These are phyloP conservation scores for Nymphaea thermarum DNA, from an alignment of 164 flowering plant species.

Conservation along the genomic window DNA sequence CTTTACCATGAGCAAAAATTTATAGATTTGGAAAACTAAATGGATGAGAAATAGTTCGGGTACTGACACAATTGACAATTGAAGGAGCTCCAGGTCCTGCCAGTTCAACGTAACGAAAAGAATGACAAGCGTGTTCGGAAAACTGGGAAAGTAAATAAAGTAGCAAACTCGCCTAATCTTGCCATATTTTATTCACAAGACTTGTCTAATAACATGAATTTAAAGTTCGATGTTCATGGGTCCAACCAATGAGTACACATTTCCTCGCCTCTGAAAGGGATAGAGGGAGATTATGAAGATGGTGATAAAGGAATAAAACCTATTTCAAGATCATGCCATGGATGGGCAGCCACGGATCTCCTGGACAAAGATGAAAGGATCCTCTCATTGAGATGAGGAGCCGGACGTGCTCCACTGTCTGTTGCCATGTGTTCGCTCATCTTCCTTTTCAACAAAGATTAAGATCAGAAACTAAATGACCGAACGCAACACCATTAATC, in stretches of 20 bases:
- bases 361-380: conserved; percentile 66
- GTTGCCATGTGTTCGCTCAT: neutral
- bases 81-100: conserved; percentile 65
- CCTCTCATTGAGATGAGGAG: conserved; percentile 51
- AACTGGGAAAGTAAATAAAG: too few species aligned
- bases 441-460: neutral
- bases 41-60: neutral
- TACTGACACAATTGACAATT: conserved; percentile 40
- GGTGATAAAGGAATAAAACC: conserved; percentile 22
- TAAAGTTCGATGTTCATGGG: too few species aligned
- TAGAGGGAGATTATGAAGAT: neutral
- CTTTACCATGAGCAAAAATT: neutral
- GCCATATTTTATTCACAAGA: too few species aligned
- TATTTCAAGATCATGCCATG: conserved; percentile 83
- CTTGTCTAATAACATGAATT: too few species aligned
- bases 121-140: too few species aligned
- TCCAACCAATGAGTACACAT: too few species aligned
- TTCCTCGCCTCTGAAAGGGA: neutral
- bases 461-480: neutral
- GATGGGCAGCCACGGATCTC: conserved; percentile 78
- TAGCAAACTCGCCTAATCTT: too few species aligned
- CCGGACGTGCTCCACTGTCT: conserved; percentile 4
- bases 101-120: conserved; percentile 14
- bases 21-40: too few species aligned
- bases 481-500: neutral